Evolutionary conservation across 352 stramenopile species (phyloP), one percentile per base, ranked within the genome.

Genomic region (Pythium coloratum): DNA sequence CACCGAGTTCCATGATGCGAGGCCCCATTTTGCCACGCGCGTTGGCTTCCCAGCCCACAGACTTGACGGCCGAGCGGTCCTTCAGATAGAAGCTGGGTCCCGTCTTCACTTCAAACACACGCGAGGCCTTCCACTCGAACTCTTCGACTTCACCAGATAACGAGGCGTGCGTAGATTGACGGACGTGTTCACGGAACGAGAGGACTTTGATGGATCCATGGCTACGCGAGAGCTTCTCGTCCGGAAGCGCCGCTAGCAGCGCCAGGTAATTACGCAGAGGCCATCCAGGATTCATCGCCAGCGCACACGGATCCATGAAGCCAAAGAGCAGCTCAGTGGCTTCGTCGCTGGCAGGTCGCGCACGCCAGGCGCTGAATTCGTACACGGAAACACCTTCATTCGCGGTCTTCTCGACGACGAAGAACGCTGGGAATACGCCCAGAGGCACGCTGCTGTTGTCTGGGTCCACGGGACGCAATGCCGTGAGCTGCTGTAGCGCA

Each of bases 211-310:
- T 3, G 2, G 79, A 67, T 0, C 44, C 56, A 8, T 70, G n/a
- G 20, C n/a, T 75, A 3, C 57, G 75, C 6, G 77, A 57, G 9
- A 88, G 26, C 44, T 78, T 82, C 9, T 55, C 34, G 3, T 53
- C 26, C 8, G 84, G 72, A 3, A 88, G 59, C 3, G 80, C 70
- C 13, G 79, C 75, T 1, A 95, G 67, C 3, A 90, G 54, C 9
- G 81, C 81, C 36, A 97, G 56, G 51, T 94, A 96, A 64, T 97
- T 97, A 13, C 90, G 88, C 57, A 98, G 65, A 14, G 91, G 90
- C 92, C 91, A 97, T 0, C 90, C 89, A 13, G 89, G 89, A 59
- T 96, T 83, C 7, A 71, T 78, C 16, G 77, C 71, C 24, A 96
- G 57, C 3, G 90, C 74, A 59, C 88, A 95, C 12, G 92, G 89